phyloP scores from a whole-genome alignment of 2,329 filamentous ascomycete species.

The Fusarium stilboides region DNA sequence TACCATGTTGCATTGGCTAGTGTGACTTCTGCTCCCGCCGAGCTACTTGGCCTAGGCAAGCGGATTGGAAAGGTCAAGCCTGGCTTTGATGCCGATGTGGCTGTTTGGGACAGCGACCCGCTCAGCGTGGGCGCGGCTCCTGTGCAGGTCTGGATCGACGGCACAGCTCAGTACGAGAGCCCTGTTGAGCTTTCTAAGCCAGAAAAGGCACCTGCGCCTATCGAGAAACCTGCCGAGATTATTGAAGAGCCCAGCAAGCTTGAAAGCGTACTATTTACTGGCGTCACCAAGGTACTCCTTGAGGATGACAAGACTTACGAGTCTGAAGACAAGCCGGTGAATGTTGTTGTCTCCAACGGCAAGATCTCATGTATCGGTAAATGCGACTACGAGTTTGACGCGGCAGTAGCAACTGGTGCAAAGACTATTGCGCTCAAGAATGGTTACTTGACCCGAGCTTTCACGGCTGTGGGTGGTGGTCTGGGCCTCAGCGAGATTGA shows the following conservation, averaged over 20 bases:
- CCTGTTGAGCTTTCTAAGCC: constrained; percentile 70
- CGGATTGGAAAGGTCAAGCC: constrained; percentile 73
- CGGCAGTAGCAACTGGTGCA: constrained; percentile 53
- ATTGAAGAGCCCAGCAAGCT: constrained; percentile 59
- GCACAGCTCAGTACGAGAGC: constrained; percentile 67
- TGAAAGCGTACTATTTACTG: constrained; percentile 68
- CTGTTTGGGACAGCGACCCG: constrained; percentile 75
- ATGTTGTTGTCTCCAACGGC: constrained; percentile 68
- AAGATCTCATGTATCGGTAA: constrained; percentile 70
- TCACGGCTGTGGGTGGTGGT: constrained; percentile 72
- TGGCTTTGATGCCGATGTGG: constrained; percentile 74
- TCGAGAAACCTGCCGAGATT: constrained; percentile 59
- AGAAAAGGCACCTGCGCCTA: constrained; percentile 54
- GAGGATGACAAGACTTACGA: constrained; percentile 57
- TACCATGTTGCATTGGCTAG: constrained; percentile 72
- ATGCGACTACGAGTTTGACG: constrained; percentile 63
- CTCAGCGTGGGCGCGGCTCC: constrained; percentile 72
- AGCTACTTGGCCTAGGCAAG: constrained; percentile 69
- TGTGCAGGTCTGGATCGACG: constrained; percentile 76
- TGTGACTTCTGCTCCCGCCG: constrained; percentile 72
- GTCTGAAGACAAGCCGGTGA: constrained; percentile 57
- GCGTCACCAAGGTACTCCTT: constrained; percentile 68
- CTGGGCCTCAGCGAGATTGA: constrained; percentile 76
- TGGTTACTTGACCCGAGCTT: constrained; percentile 72
- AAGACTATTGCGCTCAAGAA: constrained; percentile 66